A percentile compares a stretch with the other conserved stretches of the same genome.
These are phyloP conservation scores for Gyromitra esculenta DNA, from an alignment of 2,329 filamentous ascomycete genomes.

Conservation along the genomic window DNA sequence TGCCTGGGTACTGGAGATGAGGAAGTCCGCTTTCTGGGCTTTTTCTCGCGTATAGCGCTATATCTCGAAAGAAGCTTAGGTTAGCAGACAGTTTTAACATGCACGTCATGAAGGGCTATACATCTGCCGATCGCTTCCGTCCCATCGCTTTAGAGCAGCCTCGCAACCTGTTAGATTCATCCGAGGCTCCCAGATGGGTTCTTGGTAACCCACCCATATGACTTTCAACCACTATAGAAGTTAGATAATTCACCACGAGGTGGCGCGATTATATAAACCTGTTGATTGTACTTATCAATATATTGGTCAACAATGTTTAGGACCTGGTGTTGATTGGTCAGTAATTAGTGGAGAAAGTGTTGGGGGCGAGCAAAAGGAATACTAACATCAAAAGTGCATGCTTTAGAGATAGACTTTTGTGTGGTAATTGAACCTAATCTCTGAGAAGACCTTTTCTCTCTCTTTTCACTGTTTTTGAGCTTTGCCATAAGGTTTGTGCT, in stretches of 20 bases:
- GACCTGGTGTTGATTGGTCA: constrained; percentile 20
- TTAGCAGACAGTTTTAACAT: background rate
- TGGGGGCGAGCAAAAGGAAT: background rate
- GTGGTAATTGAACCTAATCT: background rate
- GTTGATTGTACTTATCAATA: background rate
- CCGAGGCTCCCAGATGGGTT: constrained; percentile 55
- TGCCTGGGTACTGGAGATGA: constrained; percentile 6
- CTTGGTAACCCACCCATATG: constrained; percentile 53
- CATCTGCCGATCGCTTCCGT: constrained; percentile 12
- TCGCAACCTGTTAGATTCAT: constrained; percentile 50
- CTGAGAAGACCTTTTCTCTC: constrained; percentile 5
- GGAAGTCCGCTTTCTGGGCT: constrained; percentile 12
- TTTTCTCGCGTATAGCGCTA: constrained; percentile 16
- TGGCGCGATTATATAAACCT: constrained; percentile 14
- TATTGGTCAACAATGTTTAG: constrained; percentile 24
- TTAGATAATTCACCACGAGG: constrained; percentile 20
- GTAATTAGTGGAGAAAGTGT: background rate
- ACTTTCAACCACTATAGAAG: constrained; percentile 41
- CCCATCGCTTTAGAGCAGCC: constrained; percentile 44
- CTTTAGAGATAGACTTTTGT: background rate
- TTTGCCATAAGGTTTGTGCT: constrained; percentile 15
- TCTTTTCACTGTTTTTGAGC: constrained; percentile 11
- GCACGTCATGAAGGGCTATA: background rate
- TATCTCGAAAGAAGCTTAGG: background rate
- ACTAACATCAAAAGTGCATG: constrained; percentile 4